phyloP scores from a whole-genome alignment of 139 green algal species.

The Edaphochlamys debaryana region DNA sequence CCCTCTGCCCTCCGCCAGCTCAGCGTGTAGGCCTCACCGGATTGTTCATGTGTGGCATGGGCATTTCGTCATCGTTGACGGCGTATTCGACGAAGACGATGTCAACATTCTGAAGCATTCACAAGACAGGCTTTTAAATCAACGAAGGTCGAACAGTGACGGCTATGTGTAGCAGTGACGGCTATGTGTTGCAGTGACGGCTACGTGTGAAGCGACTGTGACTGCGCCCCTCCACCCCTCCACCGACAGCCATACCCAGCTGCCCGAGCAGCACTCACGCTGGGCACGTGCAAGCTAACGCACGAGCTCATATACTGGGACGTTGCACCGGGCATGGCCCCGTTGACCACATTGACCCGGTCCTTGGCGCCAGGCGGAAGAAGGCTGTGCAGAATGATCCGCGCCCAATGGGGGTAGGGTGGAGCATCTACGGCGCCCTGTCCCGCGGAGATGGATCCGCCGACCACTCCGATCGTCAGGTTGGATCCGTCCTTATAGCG shows the following conservation, averaged over 20 bases:
- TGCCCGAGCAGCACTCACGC: too few species aligned
- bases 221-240: too few species aligned
- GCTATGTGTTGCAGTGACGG: too few species aligned
- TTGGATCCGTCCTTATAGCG: conserved; percentile 25
- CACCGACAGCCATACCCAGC: too few species aligned
- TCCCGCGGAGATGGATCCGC: conserved; percentile 37
- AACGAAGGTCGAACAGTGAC: too few species aligned
- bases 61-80: conserved; percentile 43
- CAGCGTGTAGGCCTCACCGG: too few species aligned
- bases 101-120: conserved; percentile 42
- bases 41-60: conserved; percentile 41
- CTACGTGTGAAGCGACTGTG: too few species aligned
- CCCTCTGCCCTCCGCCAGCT: too few species aligned
- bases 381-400: too few species aligned
- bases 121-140: too few species aligned
- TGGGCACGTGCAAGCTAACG: conserved; percentile 47
- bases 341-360: conserved; percentile 36
- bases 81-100: conserved; percentile 57
- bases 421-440: conserved; percentile 36
- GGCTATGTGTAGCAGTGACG: too few species aligned
- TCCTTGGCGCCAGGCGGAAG: background rate
- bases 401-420: conserved; percentile 5
- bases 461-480: conserved; percentile 12
- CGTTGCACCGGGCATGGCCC: conserved; percentile 41
- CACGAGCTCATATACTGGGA: conserved; percentile 45